A percentile compares a stretch with the other conserved stretches of the same genome.
Evolutionary conservation across 345 rosid genomes (phyloP).

Genomic region (Garcia nutans): DNA sequence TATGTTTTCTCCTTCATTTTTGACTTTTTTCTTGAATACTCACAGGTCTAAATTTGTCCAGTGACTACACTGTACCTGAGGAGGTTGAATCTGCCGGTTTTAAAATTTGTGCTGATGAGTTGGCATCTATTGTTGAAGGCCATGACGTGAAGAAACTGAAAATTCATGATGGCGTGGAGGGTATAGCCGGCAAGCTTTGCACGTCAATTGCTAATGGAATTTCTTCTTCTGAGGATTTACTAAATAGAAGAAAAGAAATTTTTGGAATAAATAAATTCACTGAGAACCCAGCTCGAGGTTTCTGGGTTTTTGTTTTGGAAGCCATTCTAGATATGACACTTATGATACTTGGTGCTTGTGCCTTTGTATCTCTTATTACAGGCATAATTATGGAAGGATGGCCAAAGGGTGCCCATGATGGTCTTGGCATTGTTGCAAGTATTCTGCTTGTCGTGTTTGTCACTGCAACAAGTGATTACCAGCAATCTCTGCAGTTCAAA

Average conservation of each 20-base stretch:
- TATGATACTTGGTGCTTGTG: conserved; percentile 86
- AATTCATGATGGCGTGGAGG: conserved; percentile 71
- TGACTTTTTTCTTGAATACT: conserved; percentile 26
- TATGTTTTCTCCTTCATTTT: conserved; percentile 8
- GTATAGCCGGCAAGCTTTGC: conserved; percentile 58
- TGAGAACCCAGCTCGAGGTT: conserved; percentile 71
- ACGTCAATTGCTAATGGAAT: conserved; percentile 63
- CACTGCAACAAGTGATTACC: conserved; percentile 85
- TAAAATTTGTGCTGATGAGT: conserved; percentile 81
- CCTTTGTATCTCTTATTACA: conserved; percentile 77
- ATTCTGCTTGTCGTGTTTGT: conserved; percentile 86
- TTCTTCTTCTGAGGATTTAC: conserved; percentile 41
- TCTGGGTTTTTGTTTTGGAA: conserved; percentile 92
- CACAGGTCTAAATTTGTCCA: conserved; percentile 57
- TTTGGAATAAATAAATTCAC: conserved; percentile 82
- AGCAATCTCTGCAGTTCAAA: conserved; percentile 78
- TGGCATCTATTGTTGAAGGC: conserved; percentile 82
- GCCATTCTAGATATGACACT: conserved; percentile 92
- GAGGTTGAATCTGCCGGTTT: conserved; percentile 76
- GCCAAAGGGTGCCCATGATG: conserved; percentile 95
- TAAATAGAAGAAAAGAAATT: conserved; percentile 49
- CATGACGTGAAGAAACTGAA: conserved; percentile 74
- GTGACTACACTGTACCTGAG: conserved; percentile 71
- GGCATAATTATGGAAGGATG: conserved; percentile 90
- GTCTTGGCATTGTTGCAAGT: conserved; percentile 89